Conservation (phyloP, 2,329 filamentous ascomycete genomes). For the Ophiobolus disseminans region DNA sequence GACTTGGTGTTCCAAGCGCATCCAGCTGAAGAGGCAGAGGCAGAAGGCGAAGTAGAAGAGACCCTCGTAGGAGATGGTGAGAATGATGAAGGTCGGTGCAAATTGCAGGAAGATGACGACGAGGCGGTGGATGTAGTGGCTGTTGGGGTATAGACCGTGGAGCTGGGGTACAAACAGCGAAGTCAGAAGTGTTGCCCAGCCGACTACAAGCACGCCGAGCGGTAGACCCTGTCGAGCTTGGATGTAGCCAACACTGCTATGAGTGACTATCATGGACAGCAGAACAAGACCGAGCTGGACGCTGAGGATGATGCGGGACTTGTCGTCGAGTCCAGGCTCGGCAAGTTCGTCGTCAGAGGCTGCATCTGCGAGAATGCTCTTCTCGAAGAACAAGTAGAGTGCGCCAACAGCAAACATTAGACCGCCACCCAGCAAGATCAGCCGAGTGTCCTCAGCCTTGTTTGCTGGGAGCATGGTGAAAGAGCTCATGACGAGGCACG, state of each 20-base stretch:
- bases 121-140: conserved; percentile 87
- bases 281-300: conserved; percentile 79
- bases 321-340: conserved; percentile 46
- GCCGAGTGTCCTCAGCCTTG: conserved; percentile 77
- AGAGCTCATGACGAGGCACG: conserved; percentile 82
- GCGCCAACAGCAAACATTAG: conserved; percentile 80
- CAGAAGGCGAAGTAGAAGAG: conserved; percentile 94
- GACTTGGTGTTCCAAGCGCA: conserved; percentile 84
- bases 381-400: conserved; percentile 81
- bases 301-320: conserved; percentile 69
- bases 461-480: conserved; percentile 90
- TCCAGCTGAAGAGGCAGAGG: conserved; percentile 83
- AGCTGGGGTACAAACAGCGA: conserved; percentile 81
- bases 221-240: conserved; percentile 87
- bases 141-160: conserved; percentile 81
- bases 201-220: conserved; percentile 83
- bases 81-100: conserved; percentile 90
- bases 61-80: conserved; percentile 96
- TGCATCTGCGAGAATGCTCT: conserved; percentile 60
- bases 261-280: conserved; percentile 84
- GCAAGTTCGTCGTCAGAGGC: conserved; percentile 42
- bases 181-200: conserved; percentile 77
- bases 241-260: conserved; percentile 82
- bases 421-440: conserved; percentile 77
- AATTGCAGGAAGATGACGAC: conserved; percentile 91